Conservation (phyloP, 441 rosid genomes). For the Gossypium gossypioides region DNA sequence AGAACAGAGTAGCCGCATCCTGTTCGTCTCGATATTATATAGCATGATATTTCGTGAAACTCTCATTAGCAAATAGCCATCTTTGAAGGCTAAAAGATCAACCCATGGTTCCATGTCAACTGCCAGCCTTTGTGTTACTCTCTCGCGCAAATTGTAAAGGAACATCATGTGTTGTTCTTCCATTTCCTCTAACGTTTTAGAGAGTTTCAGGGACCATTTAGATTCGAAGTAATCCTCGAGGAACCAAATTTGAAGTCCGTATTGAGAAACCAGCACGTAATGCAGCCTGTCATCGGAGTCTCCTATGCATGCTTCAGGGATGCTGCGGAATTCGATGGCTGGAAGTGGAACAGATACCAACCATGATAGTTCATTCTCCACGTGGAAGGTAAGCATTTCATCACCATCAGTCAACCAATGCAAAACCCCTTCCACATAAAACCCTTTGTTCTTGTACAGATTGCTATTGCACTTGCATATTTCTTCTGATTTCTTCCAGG, state of each 20-base stretch:
- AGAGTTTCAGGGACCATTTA: constrained; percentile 25
- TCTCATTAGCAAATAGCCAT: constrained; percentile 25
- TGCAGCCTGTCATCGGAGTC: constrained; percentile 24
- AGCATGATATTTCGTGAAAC: constrained; percentile 18
- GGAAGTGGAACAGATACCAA: constrained; percentile 29
- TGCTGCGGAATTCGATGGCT: constrained; percentile 6
- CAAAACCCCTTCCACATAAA: constrained; percentile 23
- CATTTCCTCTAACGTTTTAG: constrained; percentile 21
- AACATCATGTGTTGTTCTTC: constrained; percentile 22
- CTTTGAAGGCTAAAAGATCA: constrained; percentile 34
- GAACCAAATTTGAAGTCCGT: constrained; percentile 31
- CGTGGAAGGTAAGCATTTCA: constrained; percentile 25
- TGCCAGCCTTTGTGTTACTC: constrained; percentile 1
- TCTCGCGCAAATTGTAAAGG: constrained; percentile 12
- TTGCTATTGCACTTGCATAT: constrained; percentile 20
- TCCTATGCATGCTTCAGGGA: constrained; percentile 31
- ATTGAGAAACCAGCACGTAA: constrained; percentile 23
- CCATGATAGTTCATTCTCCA: constrained; percentile 27
- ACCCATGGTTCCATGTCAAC: constrained; percentile 15
- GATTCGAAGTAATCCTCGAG: constrained; percentile 35
- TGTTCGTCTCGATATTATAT: constrained; percentile 14
- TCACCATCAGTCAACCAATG: constrained; percentile 34
- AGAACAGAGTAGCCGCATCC: constrained; percentile 17
- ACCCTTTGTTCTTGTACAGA: constrained; percentile 27
- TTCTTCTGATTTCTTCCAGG: constrained; percentile 30